Percentiles rank a stretch among this genome's conserved stretches.
Evolutionary conservation across 345 rosid species (phyloP).

Genomic region (Passiflora organensis): DNA sequence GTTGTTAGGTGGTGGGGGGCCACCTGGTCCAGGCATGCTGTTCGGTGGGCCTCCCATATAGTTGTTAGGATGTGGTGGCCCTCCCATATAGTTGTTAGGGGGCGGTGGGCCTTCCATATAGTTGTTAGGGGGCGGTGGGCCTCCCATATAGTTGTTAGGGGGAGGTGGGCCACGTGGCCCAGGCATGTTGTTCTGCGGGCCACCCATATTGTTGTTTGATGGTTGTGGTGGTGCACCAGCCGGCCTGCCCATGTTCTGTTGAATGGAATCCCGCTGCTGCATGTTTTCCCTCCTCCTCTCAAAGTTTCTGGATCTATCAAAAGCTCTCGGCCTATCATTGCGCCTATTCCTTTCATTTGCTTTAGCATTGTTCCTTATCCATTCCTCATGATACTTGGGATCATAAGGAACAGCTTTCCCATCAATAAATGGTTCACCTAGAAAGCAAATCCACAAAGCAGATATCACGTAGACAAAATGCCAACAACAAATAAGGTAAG

Average conservation of each 20-base stretch:
- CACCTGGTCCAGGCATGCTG: background rate
- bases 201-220: conserved; percentile 16
- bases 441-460: background rate
- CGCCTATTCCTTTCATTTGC: conserved; percentile 90
- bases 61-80: too few species aligned
- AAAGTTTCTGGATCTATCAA: conserved; percentile 75
- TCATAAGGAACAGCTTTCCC: conserved; percentile 97
- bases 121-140: conserved; percentile 16
- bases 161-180: conserved; percentile 2
- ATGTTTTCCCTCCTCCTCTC: conserved; percentile 86
- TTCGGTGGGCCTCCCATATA: background rate
- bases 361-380: conserved; percentile 86
- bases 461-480: background rate
- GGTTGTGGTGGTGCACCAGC: conserved; percentile 5
- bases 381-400: conserved; percentile 93
- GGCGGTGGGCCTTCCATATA: conserved; percentile 8
- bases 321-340: conserved; percentile 70
- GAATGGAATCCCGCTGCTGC: conserved; percentile 22
- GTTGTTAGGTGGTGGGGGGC: conserved; percentile 11
- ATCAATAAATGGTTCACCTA: conserved; percentile 93
- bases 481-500: too few species aligned
- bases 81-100: conserved; percentile 16
- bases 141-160: conserved; percentile 16
- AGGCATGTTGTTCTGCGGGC: conserved; percentile 8
- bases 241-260: conserved; percentile 16